phyloP scores from a whole-genome alignment of 2,329 filamentous ascomycete species.

The Hypocrella siamensis region DNA sequence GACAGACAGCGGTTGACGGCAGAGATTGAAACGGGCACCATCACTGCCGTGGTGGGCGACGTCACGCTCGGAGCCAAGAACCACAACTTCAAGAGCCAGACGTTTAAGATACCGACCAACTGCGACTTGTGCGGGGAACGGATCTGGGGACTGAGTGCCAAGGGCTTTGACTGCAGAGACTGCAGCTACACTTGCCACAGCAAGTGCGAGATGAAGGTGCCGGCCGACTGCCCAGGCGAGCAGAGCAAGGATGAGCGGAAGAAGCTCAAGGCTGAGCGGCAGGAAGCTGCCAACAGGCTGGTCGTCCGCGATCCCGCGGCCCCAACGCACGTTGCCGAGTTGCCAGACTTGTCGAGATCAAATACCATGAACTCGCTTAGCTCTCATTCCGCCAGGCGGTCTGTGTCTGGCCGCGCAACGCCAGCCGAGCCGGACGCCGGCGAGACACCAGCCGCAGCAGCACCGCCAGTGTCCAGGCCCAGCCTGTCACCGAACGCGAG shows the following conservation, averaged over 20 bases:
- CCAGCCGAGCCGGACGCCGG: constrained; percentile 31
- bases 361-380: constrained; percentile 86
- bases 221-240: constrained; percentile 88
- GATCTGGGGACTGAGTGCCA: constrained; percentile 93
- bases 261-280: constrained; percentile 74
- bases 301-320: constrained; percentile 28
- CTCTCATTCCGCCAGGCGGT: constrained; percentile 63
- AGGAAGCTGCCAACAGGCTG: constrained; percentile 56
- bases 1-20: constrained; percentile 75
- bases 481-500: constrained; percentile 12
- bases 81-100: constrained; percentile 97
- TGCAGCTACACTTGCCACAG: constrained; percentile 97
- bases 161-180: constrained; percentile 89
- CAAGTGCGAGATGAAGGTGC: constrained; percentile 98
- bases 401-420: constrained; percentile 29
- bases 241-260: constrained; percentile 90
- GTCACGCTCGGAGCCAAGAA: constrained; percentile 84
- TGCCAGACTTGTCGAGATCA: constrained; percentile 55
- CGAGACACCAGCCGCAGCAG: constrained; percentile 8
- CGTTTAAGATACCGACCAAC: constrained; percentile 97
- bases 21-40: constrained; percentile 85
- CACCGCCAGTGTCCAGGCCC: constrained; percentile 10
- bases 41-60: constrained; percentile 82
- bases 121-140: constrained; percentile 93
- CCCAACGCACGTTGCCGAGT: constrained; percentile 36